phyloP scores from a whole-genome alignment of 257 asterid genomes.

The Solanum paucissectum region DNA sequence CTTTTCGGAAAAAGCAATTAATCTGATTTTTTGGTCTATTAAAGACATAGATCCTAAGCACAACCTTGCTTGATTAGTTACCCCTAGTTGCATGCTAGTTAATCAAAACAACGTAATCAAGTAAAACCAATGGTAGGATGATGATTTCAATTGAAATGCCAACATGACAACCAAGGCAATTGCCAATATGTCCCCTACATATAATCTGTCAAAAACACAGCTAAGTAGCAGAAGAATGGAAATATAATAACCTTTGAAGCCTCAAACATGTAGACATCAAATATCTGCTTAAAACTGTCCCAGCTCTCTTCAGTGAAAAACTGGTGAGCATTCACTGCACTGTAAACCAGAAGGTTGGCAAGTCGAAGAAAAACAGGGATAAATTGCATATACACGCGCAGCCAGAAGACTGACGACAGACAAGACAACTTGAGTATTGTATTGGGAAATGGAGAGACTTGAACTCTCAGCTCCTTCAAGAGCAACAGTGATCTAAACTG shows the following conservation, averaged over 20 bases:
- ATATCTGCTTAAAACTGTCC: slow-evolving; percentile 92
- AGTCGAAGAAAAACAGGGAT: slow-evolving; percentile 16
- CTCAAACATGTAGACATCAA: slow-evolving; percentile 82
- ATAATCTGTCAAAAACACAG: not conserved
- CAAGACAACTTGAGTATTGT: slow-evolving; percentile 16
- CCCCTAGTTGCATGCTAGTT: not conserved
- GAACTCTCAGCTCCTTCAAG: slow-evolving; percentile 99
- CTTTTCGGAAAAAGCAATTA: not conserved
- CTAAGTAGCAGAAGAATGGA: not conserved
- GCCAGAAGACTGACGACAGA: not conserved
- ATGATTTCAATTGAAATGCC: not conserved
- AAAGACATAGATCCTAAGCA: not conserved
- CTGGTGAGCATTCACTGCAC: slow-evolving; percentile 94
- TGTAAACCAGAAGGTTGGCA: slow-evolving; percentile 56
- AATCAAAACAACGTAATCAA: not conserved
- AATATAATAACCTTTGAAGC: slow-evolving; percentile 75
- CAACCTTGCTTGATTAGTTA: not conserved
- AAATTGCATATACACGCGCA: not conserved
- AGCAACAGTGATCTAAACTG: slow-evolving; percentile 97
- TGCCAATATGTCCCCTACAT: not conserved
- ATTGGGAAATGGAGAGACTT: slow-evolving; percentile 99
- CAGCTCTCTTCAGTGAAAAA: slow-evolving; percentile 87
- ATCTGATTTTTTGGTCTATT: not conserved
- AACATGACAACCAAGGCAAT: not conserved
- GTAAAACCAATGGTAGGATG: not conserved